phyloP scores from a whole-genome alignment of 371 early-diverging fungal species.

The Apophysomyces elegans region DNA sequence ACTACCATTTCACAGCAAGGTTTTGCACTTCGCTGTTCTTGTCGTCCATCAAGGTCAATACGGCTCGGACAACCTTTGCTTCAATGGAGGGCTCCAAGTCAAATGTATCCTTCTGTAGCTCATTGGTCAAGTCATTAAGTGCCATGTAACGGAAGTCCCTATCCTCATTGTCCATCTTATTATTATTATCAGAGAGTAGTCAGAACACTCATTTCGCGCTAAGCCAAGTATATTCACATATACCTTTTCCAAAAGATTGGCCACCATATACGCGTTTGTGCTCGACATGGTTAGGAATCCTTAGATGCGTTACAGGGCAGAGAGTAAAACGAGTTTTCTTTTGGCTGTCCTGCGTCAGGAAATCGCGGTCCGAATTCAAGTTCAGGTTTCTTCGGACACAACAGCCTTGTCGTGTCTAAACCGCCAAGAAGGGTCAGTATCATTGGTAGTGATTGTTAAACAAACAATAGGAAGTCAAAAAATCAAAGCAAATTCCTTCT shows the following conservation, averaged over 20 bases:
- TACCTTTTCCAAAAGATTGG: constrained; percentile 71
- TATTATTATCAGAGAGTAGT: neutral
- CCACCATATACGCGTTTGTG: constrained; percentile 68
- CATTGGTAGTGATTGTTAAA: no score
- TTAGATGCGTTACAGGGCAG: constrained; percentile 2
- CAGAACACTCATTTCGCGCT: no score
- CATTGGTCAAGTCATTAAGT: constrained; percentile 81
- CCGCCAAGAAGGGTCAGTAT: no score
- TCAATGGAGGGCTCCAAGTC: constrained; percentile 70
- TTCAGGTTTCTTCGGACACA: no score
- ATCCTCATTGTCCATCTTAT: constrained; percentile 78
- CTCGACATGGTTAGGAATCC: constrained; percentile 37
- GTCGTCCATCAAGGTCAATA: constrained; percentile 81
- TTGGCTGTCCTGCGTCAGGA: no score
- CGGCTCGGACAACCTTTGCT: constrained; percentile 66
- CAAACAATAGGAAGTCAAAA: no score
- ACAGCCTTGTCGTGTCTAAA: no score
- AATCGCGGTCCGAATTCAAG: no score
- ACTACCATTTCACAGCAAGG: constrained; percentile 86
- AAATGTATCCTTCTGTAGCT: constrained; percentile 66
- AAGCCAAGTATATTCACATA: neutral
- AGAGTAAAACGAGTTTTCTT: neutral
- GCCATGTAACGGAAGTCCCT: constrained; percentile 96
- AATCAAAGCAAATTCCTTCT: no score
- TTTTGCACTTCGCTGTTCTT: constrained; percentile 93